Base-by-base conservation (phyloP, 441 rosid species). In the Eruca vesicaria region DNA sequence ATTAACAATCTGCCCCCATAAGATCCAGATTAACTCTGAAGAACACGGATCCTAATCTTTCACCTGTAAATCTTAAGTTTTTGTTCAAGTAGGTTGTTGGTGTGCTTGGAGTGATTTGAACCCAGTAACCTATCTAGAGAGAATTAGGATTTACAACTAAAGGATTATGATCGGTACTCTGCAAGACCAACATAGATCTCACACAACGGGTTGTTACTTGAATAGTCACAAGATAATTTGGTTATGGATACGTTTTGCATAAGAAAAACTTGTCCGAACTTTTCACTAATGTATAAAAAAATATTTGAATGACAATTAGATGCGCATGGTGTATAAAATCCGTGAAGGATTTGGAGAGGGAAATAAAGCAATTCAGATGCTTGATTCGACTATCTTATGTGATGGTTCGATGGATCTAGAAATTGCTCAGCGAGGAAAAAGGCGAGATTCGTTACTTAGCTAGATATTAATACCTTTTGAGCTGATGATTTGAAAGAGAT, bases 371-470 rank as follows among this genome's bases (percentile, higher is more conserved):
- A 57, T 66, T 18, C 43, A 45, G 67, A 77, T 77, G 76, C 76
- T 76, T 71, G 80, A 70, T 70, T 76, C 75, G 80, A 65, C 80
- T 64, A 64, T 16, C 26, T 64, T 41, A 43, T 45, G 68, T 71
- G 71, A 70, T 64, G 67, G 71, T 64, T 77, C 76, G 67, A 71
- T 77, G 72, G 63, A 70, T 77, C 80, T 70, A 65, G 71, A 70
- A 71, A 65, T 65, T 45, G 67, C 72, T 70, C 63, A 57, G 23
- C 62, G 41, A 43, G 41, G 29, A 60, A 67, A 67, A 60, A 69
- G 28, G 19, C 19, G 63, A 77, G 80, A 77, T 71, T 77, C 80
- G 57, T 77, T 77, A 71, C 80, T 77, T 77, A 62, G 71, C 71
- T 70, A 71, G 56, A 77, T 77, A 64, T 76, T 33, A 12, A 33